Evolutionary conservation across 192 early-diverging fungal genomes (phyloP).

Genomic region (Hyaloraphidium curvatum): DNA sequence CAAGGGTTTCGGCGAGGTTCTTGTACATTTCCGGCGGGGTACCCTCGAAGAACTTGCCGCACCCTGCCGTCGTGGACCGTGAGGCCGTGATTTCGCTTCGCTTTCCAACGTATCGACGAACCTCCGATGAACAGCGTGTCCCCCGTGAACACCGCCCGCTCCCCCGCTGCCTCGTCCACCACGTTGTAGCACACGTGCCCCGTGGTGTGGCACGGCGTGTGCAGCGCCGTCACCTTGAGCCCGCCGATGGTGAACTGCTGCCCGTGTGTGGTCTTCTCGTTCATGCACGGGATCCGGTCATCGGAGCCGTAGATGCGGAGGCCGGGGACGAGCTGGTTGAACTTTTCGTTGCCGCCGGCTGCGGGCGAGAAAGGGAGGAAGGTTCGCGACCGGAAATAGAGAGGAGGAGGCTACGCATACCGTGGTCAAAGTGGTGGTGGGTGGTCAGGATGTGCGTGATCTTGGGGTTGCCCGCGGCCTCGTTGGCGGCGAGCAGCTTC

Average conservation of each 20-base stretch:
- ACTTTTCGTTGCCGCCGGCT: slow-evolving; percentile 22
- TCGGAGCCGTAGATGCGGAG: slow-evolving; percentile 51
- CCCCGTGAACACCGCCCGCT: slow-evolving; percentile 73
- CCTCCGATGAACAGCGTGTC: slow-evolving; percentile 61
- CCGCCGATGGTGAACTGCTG: slow-evolving; percentile 53
- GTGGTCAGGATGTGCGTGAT: slow-evolving; percentile 40
- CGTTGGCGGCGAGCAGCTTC: slow-evolving; percentile 25
- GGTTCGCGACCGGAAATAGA: slow-evolving; percentile 5
- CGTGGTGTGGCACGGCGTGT: slow-evolving; percentile 73
- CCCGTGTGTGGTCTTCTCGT: slow-evolving; percentile 43
- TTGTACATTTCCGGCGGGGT: slow-evolving; percentile 65
- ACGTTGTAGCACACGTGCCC: slow-evolving; percentile 74
- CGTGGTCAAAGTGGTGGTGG: slow-evolving; percentile 84
- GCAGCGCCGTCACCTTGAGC: slow-evolving; percentile 45
- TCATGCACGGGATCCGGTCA: slow-evolving; percentile 62
- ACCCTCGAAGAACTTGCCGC: slow-evolving; percentile 89
- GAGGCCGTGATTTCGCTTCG: not conserved
- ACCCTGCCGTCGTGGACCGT: slow-evolving; percentile 27
- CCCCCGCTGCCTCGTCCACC: slow-evolving; percentile 25
- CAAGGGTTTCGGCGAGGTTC: slow-evolving; percentile 47
- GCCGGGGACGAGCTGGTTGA: slow-evolving; percentile 25
- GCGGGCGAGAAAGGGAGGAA: not conserved
- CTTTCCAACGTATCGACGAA: not conserved
- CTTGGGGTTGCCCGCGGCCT: slow-evolving; percentile 6
- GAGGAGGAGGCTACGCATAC: slow-evolving; percentile 53